Evolutionary conservation across 2,329 filamentous ascomycete genomes (phyloP).

Genomic region (Spiromastix sp.): DNA sequence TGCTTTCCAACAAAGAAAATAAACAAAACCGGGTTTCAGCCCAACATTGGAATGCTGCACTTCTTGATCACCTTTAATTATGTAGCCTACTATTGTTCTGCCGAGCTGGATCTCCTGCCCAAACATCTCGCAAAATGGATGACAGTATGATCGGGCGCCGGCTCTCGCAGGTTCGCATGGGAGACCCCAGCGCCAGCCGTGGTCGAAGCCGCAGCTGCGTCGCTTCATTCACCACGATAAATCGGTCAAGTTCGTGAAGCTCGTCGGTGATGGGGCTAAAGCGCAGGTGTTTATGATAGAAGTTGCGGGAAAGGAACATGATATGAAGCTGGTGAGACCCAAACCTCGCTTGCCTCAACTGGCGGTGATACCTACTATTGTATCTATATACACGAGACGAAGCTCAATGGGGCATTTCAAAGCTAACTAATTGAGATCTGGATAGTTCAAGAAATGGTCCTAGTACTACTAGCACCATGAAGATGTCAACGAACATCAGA

Average conservation of each 20-base stretch:
- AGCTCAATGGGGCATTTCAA: neutral
- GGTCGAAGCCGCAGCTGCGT: slow-evolving; percentile 6
- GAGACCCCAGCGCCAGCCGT: slow-evolving; percentile 6
- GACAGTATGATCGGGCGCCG: slow-evolving; percentile 3
- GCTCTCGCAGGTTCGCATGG: slow-evolving; percentile 8
- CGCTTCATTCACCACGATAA: slow-evolving; percentile 9
- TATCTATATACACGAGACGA: too few relatives aligned
- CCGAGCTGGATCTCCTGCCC: too few relatives aligned
- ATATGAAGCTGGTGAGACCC: slow-evolving; percentile 9
- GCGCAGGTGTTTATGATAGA: slow-evolving; percentile 5
- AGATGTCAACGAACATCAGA: neutral
- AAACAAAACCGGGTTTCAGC: too few relatives aligned
- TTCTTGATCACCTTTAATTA: too few relatives aligned
- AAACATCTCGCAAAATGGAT: too few relatives aligned
- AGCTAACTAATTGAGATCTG: neutral
- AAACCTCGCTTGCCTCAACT: too few relatives aligned
- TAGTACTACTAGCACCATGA: neutral
- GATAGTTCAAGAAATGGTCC: neutral
- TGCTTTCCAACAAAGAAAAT: too few relatives aligned
- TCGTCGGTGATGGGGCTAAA: slow-evolving; percentile 6
- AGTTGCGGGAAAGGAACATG: slow-evolving; percentile 5
- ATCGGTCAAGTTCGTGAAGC: slow-evolving; percentile 2
- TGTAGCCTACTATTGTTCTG: too few relatives aligned
- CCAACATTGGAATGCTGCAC: too few relatives aligned
- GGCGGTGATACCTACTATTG: too few relatives aligned